These are phyloP conservation scores for Trichoderma guizhouense DNA, from an alignment of 2,329 filamentous ascomycete genomes.

Conservation along the genomic window DNA sequence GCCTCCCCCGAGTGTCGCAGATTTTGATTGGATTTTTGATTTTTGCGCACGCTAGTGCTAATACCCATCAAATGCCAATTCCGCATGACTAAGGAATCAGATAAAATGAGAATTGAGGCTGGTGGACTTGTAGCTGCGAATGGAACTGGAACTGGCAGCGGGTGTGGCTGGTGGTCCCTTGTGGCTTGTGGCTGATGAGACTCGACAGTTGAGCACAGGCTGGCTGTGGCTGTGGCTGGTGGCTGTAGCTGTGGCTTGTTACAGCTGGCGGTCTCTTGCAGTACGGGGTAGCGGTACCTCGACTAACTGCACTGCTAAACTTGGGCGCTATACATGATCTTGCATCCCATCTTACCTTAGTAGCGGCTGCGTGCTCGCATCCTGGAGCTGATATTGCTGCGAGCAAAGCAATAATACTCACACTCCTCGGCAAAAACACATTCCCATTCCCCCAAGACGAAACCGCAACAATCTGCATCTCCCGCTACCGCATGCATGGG, in stretches of 20 bases:
- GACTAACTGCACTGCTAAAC: neutral
- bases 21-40: neutral
- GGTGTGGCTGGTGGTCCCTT: neutral
- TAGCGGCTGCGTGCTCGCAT: neutral
- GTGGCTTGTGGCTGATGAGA: neutral
- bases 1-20: neutral
- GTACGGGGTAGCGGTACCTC: neutral
- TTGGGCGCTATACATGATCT: neutral
- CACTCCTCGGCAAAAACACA: neutral
- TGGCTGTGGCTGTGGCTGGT: slow-evolving; percentile 1
- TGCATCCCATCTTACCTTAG: neutral
- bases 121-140: neutral
- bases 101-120: neutral
- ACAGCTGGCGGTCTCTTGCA: neutral
- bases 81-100: neutral
- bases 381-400: neutral
- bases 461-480: neutral
- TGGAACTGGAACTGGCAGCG: neutral
- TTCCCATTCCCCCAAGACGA: neutral
- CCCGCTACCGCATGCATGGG: neutral
- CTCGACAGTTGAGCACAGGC: neutral
- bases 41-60: neutral
- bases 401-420: neutral
- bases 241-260: neutral
- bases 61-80: neutral